A percentile compares a stretch with the other conserved stretches of the same genome.
phyloP scores from a whole-genome alignment of 1,284 basidiomycete genomes.

The Omphalotus olearius region DNA sequence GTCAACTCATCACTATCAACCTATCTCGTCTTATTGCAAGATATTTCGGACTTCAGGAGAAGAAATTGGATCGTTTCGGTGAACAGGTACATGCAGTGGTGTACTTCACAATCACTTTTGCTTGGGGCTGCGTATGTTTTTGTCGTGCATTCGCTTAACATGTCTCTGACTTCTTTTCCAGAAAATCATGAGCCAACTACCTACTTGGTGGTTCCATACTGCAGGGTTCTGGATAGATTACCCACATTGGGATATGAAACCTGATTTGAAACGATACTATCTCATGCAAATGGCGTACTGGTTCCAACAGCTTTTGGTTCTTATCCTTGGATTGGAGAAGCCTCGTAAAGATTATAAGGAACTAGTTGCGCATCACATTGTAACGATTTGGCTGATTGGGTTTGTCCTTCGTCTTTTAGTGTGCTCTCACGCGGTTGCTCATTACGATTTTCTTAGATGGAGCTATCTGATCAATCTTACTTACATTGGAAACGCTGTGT shows the following conservation, averaged over 20 bases:
- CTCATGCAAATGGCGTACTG: constrained; percentile 89
- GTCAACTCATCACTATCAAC: constrained; percentile 74
- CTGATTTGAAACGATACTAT: constrained; percentile 88
- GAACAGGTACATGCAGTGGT: constrained; percentile 88
- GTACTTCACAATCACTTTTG: constrained; percentile 73
- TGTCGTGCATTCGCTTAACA: too few species aligned
- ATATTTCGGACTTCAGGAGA: constrained; percentile 63
- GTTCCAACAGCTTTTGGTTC: constrained; percentile 90
- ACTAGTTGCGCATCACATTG: constrained; percentile 84
- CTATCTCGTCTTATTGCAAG: constrained; percentile 70
- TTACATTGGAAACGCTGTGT: constrained; percentile 88
- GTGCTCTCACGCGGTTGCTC: not conserved
- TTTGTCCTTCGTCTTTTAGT: too few species aligned
- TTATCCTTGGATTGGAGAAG: constrained; percentile 85
- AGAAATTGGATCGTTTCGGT: constrained; percentile 80
- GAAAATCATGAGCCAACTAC: constrained; percentile 83
- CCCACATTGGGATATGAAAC: constrained; percentile 86
- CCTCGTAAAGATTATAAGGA: constrained; percentile 91
- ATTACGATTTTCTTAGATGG: constrained; percentile 41
- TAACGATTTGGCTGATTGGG: constrained; percentile 93
- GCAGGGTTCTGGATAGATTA: constrained; percentile 85
- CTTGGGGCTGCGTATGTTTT: constrained; percentile 72
- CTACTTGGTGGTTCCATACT: constrained; percentile 88
- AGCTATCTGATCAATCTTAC: constrained; percentile 84
- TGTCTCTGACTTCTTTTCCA: constrained; percentile 23